Conservation (phyloP, 305 asterid species). For the Fraxinus angustifolia region DNA sequence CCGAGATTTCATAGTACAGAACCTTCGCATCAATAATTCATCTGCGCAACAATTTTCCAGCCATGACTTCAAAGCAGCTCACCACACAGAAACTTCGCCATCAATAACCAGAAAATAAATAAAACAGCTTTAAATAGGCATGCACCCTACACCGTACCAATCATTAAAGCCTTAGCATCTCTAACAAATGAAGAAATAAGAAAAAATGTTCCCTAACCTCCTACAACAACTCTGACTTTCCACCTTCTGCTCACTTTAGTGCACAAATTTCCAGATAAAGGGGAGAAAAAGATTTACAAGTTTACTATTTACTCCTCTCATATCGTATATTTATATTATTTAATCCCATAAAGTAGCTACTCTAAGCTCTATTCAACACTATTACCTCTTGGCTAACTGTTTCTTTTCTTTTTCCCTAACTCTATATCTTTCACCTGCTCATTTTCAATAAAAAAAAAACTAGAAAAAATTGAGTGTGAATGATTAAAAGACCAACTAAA, state of each 20-base stretch:
- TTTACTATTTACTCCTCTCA: background rate
- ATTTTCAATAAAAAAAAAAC: background rate
- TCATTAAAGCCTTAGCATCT: constrained; percentile 13
- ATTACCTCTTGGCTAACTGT: background rate
- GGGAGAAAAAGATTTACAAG: constrained; percentile 4
- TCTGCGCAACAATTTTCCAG: background rate
- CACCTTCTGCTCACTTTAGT: constrained; percentile 11
- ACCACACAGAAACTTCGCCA: background rate
- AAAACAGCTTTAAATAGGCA: background rate
- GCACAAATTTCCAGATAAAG: constrained; percentile 22
- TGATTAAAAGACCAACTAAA: background rate
- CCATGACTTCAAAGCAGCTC: background rate
- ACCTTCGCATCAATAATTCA: background rate
- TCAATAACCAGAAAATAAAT: background rate
- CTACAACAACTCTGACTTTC: constrained; percentile 20
- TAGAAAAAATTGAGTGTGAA: background rate
- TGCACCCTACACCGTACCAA: background rate
- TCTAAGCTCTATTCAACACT: background rate
- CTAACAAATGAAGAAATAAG: background rate
- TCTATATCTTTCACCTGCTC: background rate
- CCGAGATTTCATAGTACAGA: background rate
- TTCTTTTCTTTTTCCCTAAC: background rate
- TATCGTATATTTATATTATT: constrained; percentile 11
- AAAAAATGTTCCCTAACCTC: constrained; percentile 15
- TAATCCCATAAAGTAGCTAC: background rate